phyloP scores from a whole-genome alignment of 2,329 filamentous ascomycete genomes.

The Canariomyces notabilis region DNA sequence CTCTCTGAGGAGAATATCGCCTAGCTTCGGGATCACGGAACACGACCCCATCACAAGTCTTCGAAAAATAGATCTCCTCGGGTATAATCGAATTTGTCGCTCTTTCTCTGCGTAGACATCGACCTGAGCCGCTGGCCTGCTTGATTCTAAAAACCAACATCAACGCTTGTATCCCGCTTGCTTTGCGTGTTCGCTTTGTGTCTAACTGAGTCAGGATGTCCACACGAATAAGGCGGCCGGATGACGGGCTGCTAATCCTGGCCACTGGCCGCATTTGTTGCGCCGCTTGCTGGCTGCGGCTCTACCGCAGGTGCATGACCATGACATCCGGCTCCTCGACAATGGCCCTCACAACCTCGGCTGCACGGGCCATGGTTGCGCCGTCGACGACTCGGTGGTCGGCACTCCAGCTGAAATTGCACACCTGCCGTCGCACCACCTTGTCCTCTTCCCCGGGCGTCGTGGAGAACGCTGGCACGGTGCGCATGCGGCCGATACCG shows the following conservation, averaged over 20 bases:
- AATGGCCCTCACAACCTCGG: slow-evolving; percentile 69
- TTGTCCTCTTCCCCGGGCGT: slow-evolving; percentile 44
- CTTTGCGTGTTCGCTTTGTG: neutral
- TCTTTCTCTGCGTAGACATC: no score
- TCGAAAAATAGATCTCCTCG: no score
- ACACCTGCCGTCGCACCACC: slow-evolving; percentile 71
- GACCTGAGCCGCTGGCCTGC: neutral
- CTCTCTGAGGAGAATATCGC: no score
- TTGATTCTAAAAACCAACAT: neutral
- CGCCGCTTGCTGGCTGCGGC: neutral
- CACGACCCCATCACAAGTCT: no score
- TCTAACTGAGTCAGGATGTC: neutral
- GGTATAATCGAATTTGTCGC: no score
- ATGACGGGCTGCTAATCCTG: neutral
- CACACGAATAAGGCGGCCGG: neutral
- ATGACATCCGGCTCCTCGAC: slow-evolving; percentile 84
- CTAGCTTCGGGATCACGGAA: no score
- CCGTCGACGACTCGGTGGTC: slow-evolving; percentile 94
- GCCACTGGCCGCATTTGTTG: neutral
- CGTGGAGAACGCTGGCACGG: slow-evolving; percentile 69
- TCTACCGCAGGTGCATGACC: slow-evolving; percentile 73
- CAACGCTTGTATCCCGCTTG: neutral
- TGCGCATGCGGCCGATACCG: slow-evolving; percentile 75
- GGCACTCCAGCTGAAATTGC: slow-evolving; percentile 93
- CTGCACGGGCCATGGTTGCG: slow-evolving; percentile 87